Conservation (phyloP, 768 basidiomycete species). For the Pleurotus platypus region DNA sequence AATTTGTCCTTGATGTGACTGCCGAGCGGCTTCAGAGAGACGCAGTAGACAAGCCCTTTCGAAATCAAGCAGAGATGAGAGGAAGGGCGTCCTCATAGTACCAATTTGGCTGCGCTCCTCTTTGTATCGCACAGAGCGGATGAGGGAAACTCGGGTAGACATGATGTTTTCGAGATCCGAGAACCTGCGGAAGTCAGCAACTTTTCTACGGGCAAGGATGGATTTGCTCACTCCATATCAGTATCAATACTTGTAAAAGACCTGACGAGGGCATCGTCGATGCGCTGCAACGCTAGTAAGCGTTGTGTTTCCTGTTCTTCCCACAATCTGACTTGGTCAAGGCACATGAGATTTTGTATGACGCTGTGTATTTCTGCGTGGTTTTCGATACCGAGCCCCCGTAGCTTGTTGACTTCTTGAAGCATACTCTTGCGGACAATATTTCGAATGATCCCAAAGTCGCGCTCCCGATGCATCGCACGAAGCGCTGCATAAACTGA, state of each 20-base stretch:
- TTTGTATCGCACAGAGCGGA: constrained; percentile 64
- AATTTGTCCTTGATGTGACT: constrained; percentile 66
- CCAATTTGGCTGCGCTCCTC: constrained; percentile 80
- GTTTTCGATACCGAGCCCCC: constrained; percentile 70
- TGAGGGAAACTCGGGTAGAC: constrained; percentile 78
- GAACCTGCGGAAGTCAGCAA: constrained; percentile 49
- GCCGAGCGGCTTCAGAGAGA: constrained; percentile 70
- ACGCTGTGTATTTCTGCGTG: constrained; percentile 71
- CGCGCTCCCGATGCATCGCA: constrained; percentile 78
- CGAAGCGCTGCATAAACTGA: constrained; percentile 77
- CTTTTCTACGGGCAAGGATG: neutral
- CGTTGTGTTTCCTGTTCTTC: constrained; percentile 31
- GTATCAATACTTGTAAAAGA: constrained; percentile 45
- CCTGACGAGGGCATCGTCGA: constrained; percentile 32
- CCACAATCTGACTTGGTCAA: constrained; percentile 76
- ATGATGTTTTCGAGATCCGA: constrained; percentile 70
- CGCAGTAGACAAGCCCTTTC: constrained; percentile 71
- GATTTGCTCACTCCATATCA: constrained; percentile 62
- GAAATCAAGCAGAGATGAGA: constrained; percentile 44
- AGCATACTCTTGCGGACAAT: constrained; percentile 49
- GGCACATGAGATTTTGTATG: constrained; percentile 71
- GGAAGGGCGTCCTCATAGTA: constrained; percentile 53
- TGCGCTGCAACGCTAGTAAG: constrained; percentile 26
- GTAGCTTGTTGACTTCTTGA: constrained; percentile 63
- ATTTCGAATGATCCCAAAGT: constrained; percentile 40